phyloP scores from a whole-genome alignment of 2,329 filamentous ascomycete genomes.

The Diaporthe caulivora region DNA sequence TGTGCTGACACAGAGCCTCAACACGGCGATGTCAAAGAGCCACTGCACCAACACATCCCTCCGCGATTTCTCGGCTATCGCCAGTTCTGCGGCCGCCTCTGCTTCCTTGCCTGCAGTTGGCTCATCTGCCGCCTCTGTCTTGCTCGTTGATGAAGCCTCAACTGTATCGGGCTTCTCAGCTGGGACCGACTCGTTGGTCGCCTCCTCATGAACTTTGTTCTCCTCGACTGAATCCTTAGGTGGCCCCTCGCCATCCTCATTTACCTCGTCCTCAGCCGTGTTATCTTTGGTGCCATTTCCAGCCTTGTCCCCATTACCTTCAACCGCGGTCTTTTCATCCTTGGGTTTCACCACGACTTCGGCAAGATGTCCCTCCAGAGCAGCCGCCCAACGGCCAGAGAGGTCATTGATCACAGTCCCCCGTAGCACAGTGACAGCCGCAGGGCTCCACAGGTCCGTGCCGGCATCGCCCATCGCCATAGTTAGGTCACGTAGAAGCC shows the following conservation, averaged over 20 bases:
- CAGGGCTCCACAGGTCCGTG: conserved; percentile 83
- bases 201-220: conserved; percentile 38
- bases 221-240: conserved; percentile 19
- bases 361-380: conserved; percentile 51
- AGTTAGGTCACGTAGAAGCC: conserved; percentile 75
- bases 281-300: conserved; percentile 33
- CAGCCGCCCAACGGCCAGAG: conserved; percentile 59
- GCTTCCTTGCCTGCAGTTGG: conserved; percentile 34
- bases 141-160: conserved; percentile 31
- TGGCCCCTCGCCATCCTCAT: conserved; percentile 40
- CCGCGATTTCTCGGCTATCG: conserved; percentile 44
- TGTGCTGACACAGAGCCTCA: conserved; percentile 52
- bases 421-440: conserved; percentile 75
- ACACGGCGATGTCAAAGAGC: conserved; percentile 69
- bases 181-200: conserved; percentile 24
- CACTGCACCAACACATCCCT: conserved; percentile 69
- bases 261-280: conserved; percentile 36
- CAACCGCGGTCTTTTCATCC: conserved; percentile 26
- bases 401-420: conserved; percentile 64
- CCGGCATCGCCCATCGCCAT: conserved; percentile 77
- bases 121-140: conserved; percentile 28
- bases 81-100: conserved; percentile 29
- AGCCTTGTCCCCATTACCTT: background rate
- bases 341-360: conserved; percentile 41
- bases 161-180: conserved; percentile 42